These are phyloP conservation scores for Fusarium tuaranense DNA, from an alignment of 2,329 filamentous ascomycete species.

Conservation along the genomic window DNA sequence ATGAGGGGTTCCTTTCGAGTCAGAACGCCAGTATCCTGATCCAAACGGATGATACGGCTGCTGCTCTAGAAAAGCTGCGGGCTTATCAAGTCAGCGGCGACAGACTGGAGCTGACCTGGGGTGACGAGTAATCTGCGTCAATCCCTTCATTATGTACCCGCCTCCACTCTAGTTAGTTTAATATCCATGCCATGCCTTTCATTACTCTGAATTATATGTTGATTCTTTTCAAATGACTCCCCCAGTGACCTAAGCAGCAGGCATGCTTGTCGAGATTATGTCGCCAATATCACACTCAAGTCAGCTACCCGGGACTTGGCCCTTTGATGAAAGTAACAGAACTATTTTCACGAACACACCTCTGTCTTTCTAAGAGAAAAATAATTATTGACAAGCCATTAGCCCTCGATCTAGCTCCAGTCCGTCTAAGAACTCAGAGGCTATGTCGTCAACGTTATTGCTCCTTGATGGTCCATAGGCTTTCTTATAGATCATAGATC, in stretches of 20 bases:
- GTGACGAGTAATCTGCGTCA: background rate
- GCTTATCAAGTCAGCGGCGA: background rate
- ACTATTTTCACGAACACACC: no score
- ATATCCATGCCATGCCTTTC: background rate
- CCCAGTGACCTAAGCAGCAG: background rate
- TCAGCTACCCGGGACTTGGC: no score
- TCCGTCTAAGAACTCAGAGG: no score
- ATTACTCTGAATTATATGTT: background rate
- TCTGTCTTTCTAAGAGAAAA: no score
- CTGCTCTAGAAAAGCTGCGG: background rate
- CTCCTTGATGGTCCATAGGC: no score
- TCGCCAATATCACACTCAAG: background rate
- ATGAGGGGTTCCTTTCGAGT: background rate
- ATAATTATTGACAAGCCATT: no score
- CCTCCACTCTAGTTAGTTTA: background rate
- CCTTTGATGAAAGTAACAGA: no score
- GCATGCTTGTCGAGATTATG: background rate
- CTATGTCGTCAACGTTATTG: no score
- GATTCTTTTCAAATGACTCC: background rate
- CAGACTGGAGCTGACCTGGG: background rate
- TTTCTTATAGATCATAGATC: no score
- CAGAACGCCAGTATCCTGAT: conserved; percentile 1
- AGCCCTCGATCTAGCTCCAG: no score
- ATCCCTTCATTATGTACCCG: background rate
- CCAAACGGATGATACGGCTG: background rate